Base-by-base conservation (phyloP, 352 stramenopile species). In the Phytophthora agathidicida region DNA sequence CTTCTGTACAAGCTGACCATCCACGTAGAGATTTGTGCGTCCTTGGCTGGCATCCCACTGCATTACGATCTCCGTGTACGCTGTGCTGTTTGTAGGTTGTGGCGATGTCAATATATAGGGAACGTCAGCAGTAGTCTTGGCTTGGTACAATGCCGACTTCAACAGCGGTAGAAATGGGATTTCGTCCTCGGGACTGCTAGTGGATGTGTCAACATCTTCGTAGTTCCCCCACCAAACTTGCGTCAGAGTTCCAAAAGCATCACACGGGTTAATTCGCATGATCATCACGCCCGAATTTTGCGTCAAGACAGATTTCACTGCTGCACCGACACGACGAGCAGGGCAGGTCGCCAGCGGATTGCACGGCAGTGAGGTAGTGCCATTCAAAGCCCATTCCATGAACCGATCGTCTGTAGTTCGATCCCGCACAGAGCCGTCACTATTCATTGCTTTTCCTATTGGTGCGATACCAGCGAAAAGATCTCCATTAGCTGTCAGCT, bases 221-320 rank as follows among this genome's bases (percentile, higher is more conserved):
- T 81, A 81, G 23, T 71, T 58, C 1, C 76, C 74, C 76, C 76
- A 87, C 77, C 82, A 89, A 22, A 88, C 51, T 41, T 91, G 78
- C 0, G 82, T 89, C 4, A 86, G 52, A 0, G 77, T 84, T 1
- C 82, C 82, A 43, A 88, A 88, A 3, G 56, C 52, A 8, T 59
- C 38, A 33, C 82, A 91, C 0, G 82, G 68, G 44, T 81, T 76
- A 3, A 91, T 46, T 1, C 60, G 66, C 19, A 91, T 42, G 7
- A 80, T 43, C 23, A 85, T 54, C 6, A 91, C 73, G 8, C 79
- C 82, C 3, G 79, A 69, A 38, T 88, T 81, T 9, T 73, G 51
- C 22, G 61, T 3, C 0, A 85, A 43, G 0, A 63, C 64, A 3
- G 76, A 83, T n/a, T 70, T 69, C 3, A 91, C 57, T 1, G 75